These are phyloP conservation scores for Serendipita sp. DNA, from an alignment of 768 basidiomycete species.

Conservation along the genomic window DNA sequence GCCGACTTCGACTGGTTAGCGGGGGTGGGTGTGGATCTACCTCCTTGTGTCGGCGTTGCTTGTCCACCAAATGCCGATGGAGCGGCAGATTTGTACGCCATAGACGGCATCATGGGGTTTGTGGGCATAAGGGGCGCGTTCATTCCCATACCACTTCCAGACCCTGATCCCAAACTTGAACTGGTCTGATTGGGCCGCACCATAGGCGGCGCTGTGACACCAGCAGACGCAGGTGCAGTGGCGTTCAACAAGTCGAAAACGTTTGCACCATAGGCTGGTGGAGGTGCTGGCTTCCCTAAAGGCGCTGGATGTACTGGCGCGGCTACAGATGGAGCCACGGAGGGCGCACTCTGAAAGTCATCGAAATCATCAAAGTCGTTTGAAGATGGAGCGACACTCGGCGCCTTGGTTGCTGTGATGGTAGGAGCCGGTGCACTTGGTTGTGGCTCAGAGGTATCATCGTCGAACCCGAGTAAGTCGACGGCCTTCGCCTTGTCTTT, in stretches of 20 bases:
- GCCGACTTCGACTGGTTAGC: conserved; percentile 22
- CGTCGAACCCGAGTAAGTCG: conserved; percentile 68
- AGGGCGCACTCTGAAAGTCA: conserved; percentile 53
- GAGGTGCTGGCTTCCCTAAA: conserved; percentile 7
- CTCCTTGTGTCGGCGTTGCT: conserved; percentile 5
- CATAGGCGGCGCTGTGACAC: neutral
- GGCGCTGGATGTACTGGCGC: conserved; percentile 22
- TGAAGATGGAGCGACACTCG: conserved; percentile 23
- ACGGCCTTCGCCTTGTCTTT: conserved; percentile 32
- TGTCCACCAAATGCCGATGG: neutral
- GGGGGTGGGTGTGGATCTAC: conserved; percentile 21
- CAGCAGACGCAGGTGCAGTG: neutral
- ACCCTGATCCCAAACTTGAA: neutral
- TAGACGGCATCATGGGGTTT: neutral
- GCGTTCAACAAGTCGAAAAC: conserved; percentile 6
- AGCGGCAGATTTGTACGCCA: neutral
- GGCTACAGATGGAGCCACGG: conserved; percentile 35
- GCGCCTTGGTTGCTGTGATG: conserved; percentile 34
- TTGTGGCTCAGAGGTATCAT: conserved; percentile 30
- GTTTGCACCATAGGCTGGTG: conserved; percentile 7
- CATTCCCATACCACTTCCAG: neutral
- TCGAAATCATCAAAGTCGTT: conserved; percentile 50
- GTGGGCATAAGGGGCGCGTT: neutral
- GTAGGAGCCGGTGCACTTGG: conserved; percentile 21
- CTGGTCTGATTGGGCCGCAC: neutral